Conservation (phyloP, 768 basidiomycete genomes). For the Gloeophyllum trabeum region DNA sequence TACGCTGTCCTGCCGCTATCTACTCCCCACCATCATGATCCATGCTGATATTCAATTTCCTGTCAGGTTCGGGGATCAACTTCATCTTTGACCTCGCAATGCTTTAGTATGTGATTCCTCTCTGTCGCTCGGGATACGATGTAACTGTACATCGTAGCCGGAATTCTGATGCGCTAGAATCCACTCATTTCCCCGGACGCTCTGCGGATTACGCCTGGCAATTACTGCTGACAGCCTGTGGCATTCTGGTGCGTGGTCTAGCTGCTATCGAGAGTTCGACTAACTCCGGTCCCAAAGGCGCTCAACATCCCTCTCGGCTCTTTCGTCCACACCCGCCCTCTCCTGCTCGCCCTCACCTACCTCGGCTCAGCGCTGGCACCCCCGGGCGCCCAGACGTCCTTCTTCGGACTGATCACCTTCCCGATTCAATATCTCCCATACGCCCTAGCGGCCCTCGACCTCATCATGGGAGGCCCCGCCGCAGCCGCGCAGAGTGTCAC, state of each 20-base stretch:
- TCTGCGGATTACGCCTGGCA: conserved; percentile 78
- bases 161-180: conserved; percentile 54
- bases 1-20: neutral
- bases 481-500: conserved; percentile 48
- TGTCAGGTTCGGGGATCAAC: conserved; percentile 34
- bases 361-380: conserved; percentile 57
- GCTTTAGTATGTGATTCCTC: conserved; percentile 44
- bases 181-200: conserved; percentile 38
- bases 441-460: conserved; percentile 60
- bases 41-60: neutral
- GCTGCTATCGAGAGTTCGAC: conserved; percentile 1
- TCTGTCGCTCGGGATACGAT: neutral
- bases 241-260: conserved; percentile 45
- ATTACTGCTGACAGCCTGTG: conserved; percentile 37
- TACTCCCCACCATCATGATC: neutral
- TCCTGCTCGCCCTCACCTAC: conserved; percentile 60
- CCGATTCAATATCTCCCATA: conserved; percentile 69
- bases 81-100: conserved; percentile 60
- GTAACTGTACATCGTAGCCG: conserved; percentile 33
- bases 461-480: conserved; percentile 46
- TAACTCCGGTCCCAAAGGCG: conserved; percentile 15
- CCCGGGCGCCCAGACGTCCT: conserved; percentile 52
- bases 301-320: conserved; percentile 53
- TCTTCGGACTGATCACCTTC: conserved; percentile 72
- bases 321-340: conserved; percentile 46